These are phyloP conservation scores for Westerdykella sp. DNA, from an alignment of 2,329 filamentous ascomycete genomes.

Conservation along the genomic window DNA sequence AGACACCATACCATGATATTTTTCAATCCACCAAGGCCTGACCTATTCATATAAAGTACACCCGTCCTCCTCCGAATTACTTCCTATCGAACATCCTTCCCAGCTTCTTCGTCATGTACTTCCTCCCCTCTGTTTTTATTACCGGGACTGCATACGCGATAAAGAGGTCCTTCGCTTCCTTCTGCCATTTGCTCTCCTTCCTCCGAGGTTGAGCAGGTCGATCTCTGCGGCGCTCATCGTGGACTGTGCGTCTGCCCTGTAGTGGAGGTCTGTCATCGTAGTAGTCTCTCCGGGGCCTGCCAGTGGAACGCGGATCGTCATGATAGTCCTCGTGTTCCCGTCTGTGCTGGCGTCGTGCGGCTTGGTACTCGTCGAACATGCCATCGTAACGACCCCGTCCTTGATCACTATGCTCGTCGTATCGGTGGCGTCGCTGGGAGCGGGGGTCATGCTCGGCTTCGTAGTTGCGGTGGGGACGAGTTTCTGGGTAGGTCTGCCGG, in stretches of 20 bases:
- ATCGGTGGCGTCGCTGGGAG: not conserved
- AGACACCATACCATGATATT: too few species aligned
- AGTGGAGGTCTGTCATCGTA: conserved; percentile 12
- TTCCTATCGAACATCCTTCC: conserved; percentile 10
- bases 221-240: conserved; percentile 1
- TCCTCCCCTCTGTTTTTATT: conserved; percentile 30
- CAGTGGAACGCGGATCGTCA: not conserved
- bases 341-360: too few species aligned
- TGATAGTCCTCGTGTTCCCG: too few species aligned
- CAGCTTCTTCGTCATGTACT: conserved; percentile 27
- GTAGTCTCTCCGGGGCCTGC: not conserved
- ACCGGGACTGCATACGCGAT: conserved; percentile 28
- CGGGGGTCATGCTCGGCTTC: not conserved
- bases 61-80: too few species aligned
- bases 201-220: conserved; percentile 8
- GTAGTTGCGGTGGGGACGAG: not conserved
- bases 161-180: conserved; percentile 28
- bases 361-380: conserved; percentile 4
- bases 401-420: conserved; percentile 3
- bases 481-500: not conserved
- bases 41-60: too few species aligned
- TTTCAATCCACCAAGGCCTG: too few species aligned
- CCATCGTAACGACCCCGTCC: conserved; percentile 2
- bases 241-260: conserved; percentile 11
- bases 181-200: conserved; percentile 25